These are phyloP conservation scores for Mucor irregularis DNA, from an alignment of 371 early-diverging fungal species.

Conservation along the genomic window DNA sequence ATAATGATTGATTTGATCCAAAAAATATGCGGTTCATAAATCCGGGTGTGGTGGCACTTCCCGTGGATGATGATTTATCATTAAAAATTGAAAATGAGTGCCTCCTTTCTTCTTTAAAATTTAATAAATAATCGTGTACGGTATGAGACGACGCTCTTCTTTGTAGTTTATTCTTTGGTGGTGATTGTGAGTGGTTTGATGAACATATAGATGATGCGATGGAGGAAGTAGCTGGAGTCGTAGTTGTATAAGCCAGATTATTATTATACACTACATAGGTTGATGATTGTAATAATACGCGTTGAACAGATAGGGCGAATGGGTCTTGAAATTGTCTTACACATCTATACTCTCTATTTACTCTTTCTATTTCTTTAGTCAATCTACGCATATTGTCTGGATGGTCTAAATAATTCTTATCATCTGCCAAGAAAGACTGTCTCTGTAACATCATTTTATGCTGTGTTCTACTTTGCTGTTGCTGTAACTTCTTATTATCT, in stretches of 20 bases:
- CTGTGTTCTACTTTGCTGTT: conserved; percentile 46
- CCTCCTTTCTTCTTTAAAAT: conserved; percentile 18
- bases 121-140: conserved; percentile 15
- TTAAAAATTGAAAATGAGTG: conserved; percentile 10
- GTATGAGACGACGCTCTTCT: conserved; percentile 20
- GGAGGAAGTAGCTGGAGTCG: conserved; percentile 6
- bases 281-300: too few species aligned
- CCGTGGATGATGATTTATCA: conserved; percentile 2
- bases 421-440: conserved; percentile 53
- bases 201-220: not conserved
- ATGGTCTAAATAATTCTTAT: conserved; percentile 52
- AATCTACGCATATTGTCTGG: conserved; percentile 52
- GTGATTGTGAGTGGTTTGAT: not conserved
- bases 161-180: not conserved
- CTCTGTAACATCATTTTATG: conserved; percentile 54
- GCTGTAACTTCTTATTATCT: too few species aligned
- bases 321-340: conserved; percentile 47
- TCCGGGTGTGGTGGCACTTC: too few species aligned
- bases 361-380: conserved; percentile 53
- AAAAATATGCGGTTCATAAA: conserved; percentile 13
- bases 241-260: too few species aligned
- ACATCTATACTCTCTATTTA: conserved; percentile 51
- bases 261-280: too few species aligned
- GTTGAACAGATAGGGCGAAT: conserved; percentile 33
- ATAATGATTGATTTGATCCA: too few species aligned